Evolutionary conservation across 2,329 filamentous ascomycete genomes (phyloP), one percentile per base, ranked within the genome.

Genomic region (Tolypocladium amazonense): DNA sequence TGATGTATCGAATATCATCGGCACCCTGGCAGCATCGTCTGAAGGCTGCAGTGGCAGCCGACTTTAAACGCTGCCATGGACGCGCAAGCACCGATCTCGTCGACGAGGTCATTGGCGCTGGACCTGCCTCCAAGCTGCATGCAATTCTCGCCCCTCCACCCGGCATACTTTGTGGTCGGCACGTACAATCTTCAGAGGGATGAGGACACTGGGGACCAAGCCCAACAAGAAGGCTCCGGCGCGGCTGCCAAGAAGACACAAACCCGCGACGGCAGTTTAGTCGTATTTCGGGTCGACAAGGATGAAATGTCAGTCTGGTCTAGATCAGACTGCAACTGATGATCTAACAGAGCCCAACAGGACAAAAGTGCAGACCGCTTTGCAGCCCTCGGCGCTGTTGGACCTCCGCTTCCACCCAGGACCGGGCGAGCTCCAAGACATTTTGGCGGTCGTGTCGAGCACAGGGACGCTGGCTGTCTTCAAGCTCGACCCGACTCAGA

Each of bases 371-470:
- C 83, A 90, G 68, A 87, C 81, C 1, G 63, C 87, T 5, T 68
- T 76, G 6, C 85, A 89, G 27, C 81, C 85, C 4, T 90, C 86
- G 58, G 92, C 90, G 7, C 81, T 97, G 35, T 81, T 97, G 58
- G 92, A 97, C 70, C 77, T 97, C 37, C 90, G 92, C 66, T 97
- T 97, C 71, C 84, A 87, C 62, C 84, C 82, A 18, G 52, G 55
- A 6, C 59, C 52, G 1, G 69, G 74, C 57, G 63, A 67, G 2
- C 67, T 67, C 9, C 75, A 73, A 56, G 78, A 80, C 37, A 74
- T 88, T 4, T 80, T 96, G 58, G 91, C 86, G 12, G 85, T 88
- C 3, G 90, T 90, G 11, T 90, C 89, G 1, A 96, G 91, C 62
- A 90, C 88, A 0, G 90, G 88, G 0, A 80, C 81, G 0, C 74